Evolutionary conservation across 2,329 filamentous ascomycete species (phyloP).

Genomic region (Eurotiales sp.): DNA sequence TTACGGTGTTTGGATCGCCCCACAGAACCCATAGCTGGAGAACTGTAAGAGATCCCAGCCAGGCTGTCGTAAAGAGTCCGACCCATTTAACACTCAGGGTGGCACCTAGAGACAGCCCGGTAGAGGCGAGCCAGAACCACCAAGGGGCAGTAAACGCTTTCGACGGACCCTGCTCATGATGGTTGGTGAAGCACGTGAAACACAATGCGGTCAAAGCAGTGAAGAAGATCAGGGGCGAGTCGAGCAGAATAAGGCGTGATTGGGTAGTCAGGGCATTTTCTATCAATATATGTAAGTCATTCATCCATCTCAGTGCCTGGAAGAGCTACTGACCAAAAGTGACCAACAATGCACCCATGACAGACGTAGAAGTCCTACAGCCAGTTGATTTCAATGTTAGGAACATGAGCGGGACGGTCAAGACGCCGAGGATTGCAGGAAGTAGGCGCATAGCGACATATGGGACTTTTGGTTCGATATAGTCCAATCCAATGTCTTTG

Average conservation of each 20-base stretch:
- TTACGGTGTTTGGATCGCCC: conserved; percentile 81
- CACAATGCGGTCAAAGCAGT: conserved; percentile 87
- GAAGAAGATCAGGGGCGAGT: conserved; percentile 89
- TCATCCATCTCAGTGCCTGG: conserved; percentile 15
- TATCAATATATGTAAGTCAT: conserved; percentile 31
- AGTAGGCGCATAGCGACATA: conserved; percentile 97
- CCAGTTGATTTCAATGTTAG: conserved; percentile 86
- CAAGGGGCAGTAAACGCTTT: conserved; percentile 85
- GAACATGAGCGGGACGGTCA: conserved; percentile 90
- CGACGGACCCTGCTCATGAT: conserved; percentile 85
- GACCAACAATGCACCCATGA: conserved; percentile 77
- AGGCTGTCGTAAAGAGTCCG: conserved; percentile 95
- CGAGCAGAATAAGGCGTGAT: conserved; percentile 89
- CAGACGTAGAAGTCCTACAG: conserved; percentile 80
- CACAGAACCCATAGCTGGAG: conserved; percentile 94
- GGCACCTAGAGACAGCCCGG: conserved; percentile 80
- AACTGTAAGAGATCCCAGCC: conserved; percentile 87
- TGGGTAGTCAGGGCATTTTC: conserved; percentile 96
- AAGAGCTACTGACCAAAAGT: conserved; percentile 69
- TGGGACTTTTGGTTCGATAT: conserved; percentile 87
- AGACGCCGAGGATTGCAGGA: conserved; percentile 81
- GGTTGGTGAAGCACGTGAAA: conserved; percentile 92
- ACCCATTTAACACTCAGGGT: conserved; percentile 99
- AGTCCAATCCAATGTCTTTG: conserved; percentile 99
- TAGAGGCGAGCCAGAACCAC: conserved; percentile 97